Conservation (phyloP, 768 basidiomycete genomes). For the Mycena sanguinolenta region DNA sequence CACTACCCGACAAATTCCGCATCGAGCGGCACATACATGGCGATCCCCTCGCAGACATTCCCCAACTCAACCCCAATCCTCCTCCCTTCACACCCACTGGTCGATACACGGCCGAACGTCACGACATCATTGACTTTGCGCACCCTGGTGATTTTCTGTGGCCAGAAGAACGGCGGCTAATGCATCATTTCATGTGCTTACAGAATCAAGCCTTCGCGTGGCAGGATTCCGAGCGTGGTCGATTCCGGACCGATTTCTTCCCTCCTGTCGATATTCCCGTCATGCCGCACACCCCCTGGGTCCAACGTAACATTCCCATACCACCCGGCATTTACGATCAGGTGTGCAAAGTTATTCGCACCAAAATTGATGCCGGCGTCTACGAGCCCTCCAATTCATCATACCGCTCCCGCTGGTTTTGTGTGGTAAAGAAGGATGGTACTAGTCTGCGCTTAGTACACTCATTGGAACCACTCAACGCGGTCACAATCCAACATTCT, state of each 20-base stretch:
- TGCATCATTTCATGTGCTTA: conserved; percentile 1
- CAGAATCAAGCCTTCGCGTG: too few relatives aligned
- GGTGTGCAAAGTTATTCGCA: conserved; percentile 19
- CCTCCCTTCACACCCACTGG: background rate
- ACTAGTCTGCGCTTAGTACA: conserved; percentile 37
- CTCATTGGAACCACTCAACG: conserved; percentile 38
- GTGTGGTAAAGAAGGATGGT: conserved; percentile 36
- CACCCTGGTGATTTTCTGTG: background rate
- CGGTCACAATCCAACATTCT: too few relatives aligned
- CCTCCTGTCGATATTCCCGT: too few relatives aligned
- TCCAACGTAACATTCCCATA: conserved; percentile 34
- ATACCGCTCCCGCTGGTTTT: conserved; percentile 34
- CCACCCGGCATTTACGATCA: conserved; percentile 39
- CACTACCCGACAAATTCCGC: background rate
- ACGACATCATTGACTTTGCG: background rate
- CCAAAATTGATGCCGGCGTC: conserved; percentile 19
- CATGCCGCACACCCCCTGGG: too few relatives aligned
- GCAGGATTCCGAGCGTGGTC: too few relatives aligned
- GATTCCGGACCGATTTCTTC: too few relatives aligned
- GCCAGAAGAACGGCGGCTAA: background rate
- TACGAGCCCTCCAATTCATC: conserved; percentile 31
- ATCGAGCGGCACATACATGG: background rate
- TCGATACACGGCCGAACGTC: background rate
- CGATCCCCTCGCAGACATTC: background rate
- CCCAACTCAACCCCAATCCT: background rate